These are phyloP conservation scores for Begonia loranthoides DNA, from an alignment of 306 rosid species.

Conservation along the genomic window DNA sequence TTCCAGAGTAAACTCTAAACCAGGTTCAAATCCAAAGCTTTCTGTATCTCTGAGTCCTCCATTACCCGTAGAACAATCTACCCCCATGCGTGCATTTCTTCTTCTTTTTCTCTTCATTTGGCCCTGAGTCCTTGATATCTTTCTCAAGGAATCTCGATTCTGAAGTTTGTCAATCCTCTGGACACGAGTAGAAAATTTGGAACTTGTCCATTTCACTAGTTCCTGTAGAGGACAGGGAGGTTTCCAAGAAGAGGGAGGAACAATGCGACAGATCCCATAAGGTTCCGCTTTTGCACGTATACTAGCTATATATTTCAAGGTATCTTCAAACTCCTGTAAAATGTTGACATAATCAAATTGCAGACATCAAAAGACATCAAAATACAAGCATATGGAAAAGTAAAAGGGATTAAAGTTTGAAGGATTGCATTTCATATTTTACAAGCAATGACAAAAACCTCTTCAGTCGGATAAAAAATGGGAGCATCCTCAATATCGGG, in stretches of 20 bases:
- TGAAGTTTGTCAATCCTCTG: constrained; percentile 95
- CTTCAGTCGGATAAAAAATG: constrained; percentile 81
- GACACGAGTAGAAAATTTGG: constrained; percentile 87
- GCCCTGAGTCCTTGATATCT: constrained; percentile 33
- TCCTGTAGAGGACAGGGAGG: constrained; percentile 87
- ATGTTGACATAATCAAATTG: constrained; percentile 18
- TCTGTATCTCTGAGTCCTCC: constrained; percentile 39
- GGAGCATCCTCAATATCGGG: constrained; percentile 79
- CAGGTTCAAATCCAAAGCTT: constrained; percentile 98
- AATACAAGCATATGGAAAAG: constrained; percentile 7
- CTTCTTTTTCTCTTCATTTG: constrained; percentile 78
- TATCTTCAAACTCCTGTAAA: constrained; percentile 83
- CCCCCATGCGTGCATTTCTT: constrained; percentile 60
- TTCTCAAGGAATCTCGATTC: constrained; percentile 67
- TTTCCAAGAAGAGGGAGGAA: constrained; percentile 94
- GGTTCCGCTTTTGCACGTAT: constrained; percentile 74
- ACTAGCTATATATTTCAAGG: constrained; percentile 75
- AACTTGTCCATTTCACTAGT: constrained; percentile 54
- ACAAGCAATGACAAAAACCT: constrained; percentile 32
- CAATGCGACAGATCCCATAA: constrained; percentile 94
- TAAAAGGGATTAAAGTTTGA: constrained; percentile 1
- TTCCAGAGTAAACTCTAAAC: constrained; percentile 78
- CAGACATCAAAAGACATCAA: constrained; percentile 5
- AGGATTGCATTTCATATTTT: constrained; percentile 6
- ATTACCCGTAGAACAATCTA: constrained; percentile 31